Base-by-base conservation (phyloP, 805 yeast genomes). In the Monosporozyma aerobia region DNA sequence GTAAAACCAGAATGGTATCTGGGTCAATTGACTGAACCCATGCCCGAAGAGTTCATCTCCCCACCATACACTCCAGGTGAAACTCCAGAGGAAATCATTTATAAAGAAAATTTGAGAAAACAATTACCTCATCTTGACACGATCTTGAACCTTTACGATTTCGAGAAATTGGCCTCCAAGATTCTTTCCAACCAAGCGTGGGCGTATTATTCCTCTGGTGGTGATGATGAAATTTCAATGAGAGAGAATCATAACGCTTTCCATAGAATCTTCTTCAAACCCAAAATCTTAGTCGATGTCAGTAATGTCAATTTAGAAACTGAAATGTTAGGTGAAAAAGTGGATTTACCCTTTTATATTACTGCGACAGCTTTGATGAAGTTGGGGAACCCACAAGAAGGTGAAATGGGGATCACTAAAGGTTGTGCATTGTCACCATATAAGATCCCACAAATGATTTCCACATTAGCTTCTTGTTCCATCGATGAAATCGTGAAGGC, bases 321-420 rank as follows among this genome's bases (percentile, higher is more conserved):
- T 9, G 76, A 80, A 5, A 79, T 92, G 80, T 73, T 92, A 41
- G 97, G 97, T n/a, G 63, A 79, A 19, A 72, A 75, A 50, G 74
- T 82, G 1, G 71, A 78, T 16, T 86, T 82, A 13, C 98, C 98
- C 14, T 89, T 92, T 67, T 92, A 90, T 65, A 81, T 85, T 51
- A 78, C 92, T 41, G 98, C 98, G 1, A 88, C 98, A 5, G 98
- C 97, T 0, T 74, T 90, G 56, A 97, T 95, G 39, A 85, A 83
- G 63, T 76, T 92, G 59, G 98, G 97, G 3, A 94, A 90, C 63
- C 89, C 89, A 2, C 44, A 54, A 23, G 97, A 88, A 43, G 98
- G 98, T 53, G 98, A 92, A 69, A 79, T 81, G 54, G 89, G 85
- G 16, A 78, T 92, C 57, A 89, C 97, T 1, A 75, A 84, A 62